Evolutionary conservation across 306 rosid species (phyloP).

Genomic region (Echinosophora koreensis): DNA sequence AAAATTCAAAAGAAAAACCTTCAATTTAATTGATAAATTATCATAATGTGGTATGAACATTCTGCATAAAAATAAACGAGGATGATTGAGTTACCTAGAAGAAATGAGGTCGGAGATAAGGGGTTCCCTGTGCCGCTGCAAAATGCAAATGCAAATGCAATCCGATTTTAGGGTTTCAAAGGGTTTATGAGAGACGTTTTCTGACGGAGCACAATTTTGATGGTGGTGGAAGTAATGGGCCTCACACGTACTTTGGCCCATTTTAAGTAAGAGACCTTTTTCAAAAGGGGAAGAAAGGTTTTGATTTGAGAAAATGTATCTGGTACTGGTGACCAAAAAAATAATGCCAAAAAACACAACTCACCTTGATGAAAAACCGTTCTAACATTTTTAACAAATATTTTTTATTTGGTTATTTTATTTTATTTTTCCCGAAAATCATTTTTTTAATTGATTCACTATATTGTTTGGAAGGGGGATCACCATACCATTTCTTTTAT

Average conservation of each 20-base stretch:
- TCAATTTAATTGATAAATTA: slow-evolving; percentile 6
- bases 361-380: too few species aligned
- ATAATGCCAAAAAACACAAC: too few species aligned
- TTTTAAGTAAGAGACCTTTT: too few species aligned
- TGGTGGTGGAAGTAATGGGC: not conserved
- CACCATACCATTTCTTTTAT: too few species aligned
- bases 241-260: not conserved
- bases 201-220: not conserved
- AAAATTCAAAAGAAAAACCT: not conserved
- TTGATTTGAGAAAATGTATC: too few species aligned
- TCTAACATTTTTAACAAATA: too few species aligned
- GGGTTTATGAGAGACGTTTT: not conserved
- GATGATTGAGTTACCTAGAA: slow-evolving; percentile 10
- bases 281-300: too few species aligned
- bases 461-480: too few species aligned
- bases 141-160: not conserved
- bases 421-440: too few species aligned
- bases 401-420: too few species aligned
- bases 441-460: too few species aligned
- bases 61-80: not conserved
- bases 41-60: not conserved
- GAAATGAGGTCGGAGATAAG: not conserved
- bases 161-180: slow-evolving; percentile 18
- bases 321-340: too few species aligned
- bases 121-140: slow-evolving; percentile 10